Conservation (phyloP, 2,329 filamentous ascomycete genomes). For the Hypoxylon sp. region DNA sequence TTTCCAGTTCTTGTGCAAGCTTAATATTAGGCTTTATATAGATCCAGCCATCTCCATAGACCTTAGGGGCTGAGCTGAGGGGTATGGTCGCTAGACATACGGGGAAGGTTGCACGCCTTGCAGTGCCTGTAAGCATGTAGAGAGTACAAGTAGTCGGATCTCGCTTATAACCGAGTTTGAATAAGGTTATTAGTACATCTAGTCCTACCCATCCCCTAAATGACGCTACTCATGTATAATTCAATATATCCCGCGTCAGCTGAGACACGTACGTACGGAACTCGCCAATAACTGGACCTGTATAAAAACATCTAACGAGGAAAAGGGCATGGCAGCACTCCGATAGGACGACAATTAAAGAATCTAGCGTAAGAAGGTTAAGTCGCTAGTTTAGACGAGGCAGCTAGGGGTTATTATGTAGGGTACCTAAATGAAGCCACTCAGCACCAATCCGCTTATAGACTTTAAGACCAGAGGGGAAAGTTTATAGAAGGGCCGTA, state of each 20-base stretch:
- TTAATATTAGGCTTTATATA: not conserved
- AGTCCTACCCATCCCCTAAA: not conserved
- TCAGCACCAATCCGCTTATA: not conserved
- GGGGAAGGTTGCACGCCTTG: constrained; percentile 5
- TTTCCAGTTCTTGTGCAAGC: not conserved
- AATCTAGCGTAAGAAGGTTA: not conserved
- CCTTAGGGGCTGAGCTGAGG: not conserved
- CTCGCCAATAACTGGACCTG: constrained; percentile 2
- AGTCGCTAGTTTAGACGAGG: not conserved
- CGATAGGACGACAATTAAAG: constrained; percentile 16
- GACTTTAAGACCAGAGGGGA: not conserved
- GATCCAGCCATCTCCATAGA: not conserved
- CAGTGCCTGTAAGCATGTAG: not conserved
- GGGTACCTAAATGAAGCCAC: not conserved
- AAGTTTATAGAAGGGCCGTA: not conserved
- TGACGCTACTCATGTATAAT: not conserved
- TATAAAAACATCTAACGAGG: constrained; percentile 10
- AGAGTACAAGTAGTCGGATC: not conserved
- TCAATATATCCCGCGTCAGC: constrained; percentile 2
- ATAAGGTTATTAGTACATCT: not conserved
- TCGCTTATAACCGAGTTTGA: not conserved
- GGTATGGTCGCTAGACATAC: not conserved
- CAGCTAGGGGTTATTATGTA: not conserved
- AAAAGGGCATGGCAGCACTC: not conserved
- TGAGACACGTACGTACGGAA: constrained; percentile 11